Evolutionary conservation across 345 rosid genomes (phyloP).

Genomic region (Excoecaria agallocha): DNA sequence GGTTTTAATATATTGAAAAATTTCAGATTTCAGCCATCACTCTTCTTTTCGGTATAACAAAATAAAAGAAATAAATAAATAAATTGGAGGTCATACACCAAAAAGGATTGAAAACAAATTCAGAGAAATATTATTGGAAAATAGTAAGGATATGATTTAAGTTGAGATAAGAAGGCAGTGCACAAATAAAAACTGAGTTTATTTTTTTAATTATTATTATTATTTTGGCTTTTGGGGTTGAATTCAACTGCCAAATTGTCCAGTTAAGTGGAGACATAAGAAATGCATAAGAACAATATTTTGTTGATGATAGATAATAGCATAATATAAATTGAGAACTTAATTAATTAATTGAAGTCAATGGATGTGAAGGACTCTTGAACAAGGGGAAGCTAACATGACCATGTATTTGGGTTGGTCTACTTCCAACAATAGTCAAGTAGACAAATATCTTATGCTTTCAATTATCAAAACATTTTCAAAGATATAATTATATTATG

Average conservation of each 20-base stretch:
- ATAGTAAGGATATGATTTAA: too few relatives aligned
- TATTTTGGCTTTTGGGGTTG: constrained; percentile 1
- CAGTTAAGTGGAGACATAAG: constrained; percentile 3
- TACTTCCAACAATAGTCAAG: constrained; percentile 7
- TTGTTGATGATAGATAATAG: not conserved
- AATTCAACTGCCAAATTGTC: too few relatives aligned
- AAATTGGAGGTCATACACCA: too few relatives aligned
- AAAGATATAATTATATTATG: not conserved
- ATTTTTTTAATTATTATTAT: not conserved
- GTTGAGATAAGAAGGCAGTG: too few relatives aligned
- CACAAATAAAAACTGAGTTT: too few relatives aligned
- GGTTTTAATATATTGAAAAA: too few relatives aligned
- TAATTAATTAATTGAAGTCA: constrained; percentile 8
- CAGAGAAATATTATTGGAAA: too few relatives aligned
- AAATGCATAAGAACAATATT: not conserved
- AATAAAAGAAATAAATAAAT: too few relatives aligned
- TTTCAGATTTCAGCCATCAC: too few relatives aligned
- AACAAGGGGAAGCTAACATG: not conserved
- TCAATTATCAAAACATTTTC: constrained; percentile 12
- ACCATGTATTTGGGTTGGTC: not conserved
- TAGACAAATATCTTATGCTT: constrained; percentile 3
- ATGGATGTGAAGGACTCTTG: not conserved
- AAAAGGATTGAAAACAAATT: too few relatives aligned
- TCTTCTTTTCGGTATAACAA: too few relatives aligned
- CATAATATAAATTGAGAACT: not conserved